These are phyloP conservation scores for Cladobotryum protrusum DNA, from an alignment of 2,329 filamentous ascomycete genomes.

Conservation along the genomic window DNA sequence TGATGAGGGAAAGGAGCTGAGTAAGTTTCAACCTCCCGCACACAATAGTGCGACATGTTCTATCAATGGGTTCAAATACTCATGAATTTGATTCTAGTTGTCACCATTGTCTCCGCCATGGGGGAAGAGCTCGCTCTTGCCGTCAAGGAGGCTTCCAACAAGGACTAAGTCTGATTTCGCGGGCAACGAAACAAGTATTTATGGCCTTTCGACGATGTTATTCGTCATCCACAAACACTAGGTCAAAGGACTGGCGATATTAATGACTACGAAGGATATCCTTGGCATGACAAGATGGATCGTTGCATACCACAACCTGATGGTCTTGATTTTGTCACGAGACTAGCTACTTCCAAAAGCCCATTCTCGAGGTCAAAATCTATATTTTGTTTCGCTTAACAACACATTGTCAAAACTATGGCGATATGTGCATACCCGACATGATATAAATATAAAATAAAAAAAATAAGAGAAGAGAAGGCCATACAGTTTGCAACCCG, in stretches of 20 bases:
- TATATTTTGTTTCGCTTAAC: slow-evolving; percentile 33
- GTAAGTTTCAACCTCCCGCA: slow-evolving; percentile 50
- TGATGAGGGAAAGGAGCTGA: slow-evolving; percentile 85
- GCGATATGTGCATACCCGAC: slow-evolving; percentile 26
- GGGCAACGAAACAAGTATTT: slow-evolving; percentile 20
- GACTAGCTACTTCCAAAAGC: slow-evolving; percentile 23
- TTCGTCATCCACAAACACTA: slow-evolving; percentile 10
- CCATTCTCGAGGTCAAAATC: slow-evolving; percentile 13
- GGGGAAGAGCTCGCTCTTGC: slow-evolving; percentile 89
- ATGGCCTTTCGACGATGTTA: slow-evolving; percentile 20
- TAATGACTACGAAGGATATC: slow-evolving; percentile 31
- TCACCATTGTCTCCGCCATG: slow-evolving; percentile 93
- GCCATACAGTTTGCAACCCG: too few species aligned
- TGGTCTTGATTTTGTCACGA: slow-evolving; percentile 38
- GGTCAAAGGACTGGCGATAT: slow-evolving; percentile 18
- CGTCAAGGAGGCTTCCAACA: slow-evolving; percentile 77
- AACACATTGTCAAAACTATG: slow-evolving; percentile 26
- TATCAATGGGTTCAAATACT: slow-evolving; percentile 9
- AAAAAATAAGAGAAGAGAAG: slow-evolving; percentile 20
- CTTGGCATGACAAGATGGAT: slow-evolving; percentile 34
- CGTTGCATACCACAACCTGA: slow-evolving; percentile 35
- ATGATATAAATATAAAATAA: slow-evolving; percentile 25
- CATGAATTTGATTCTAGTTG: slow-evolving; percentile 51
- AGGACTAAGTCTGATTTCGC: slow-evolving; percentile 11
- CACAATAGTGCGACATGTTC: background rate